phyloP scores from a whole-genome alignment of 371 early-diverging fungal species.

The Circinella minor region DNA sequence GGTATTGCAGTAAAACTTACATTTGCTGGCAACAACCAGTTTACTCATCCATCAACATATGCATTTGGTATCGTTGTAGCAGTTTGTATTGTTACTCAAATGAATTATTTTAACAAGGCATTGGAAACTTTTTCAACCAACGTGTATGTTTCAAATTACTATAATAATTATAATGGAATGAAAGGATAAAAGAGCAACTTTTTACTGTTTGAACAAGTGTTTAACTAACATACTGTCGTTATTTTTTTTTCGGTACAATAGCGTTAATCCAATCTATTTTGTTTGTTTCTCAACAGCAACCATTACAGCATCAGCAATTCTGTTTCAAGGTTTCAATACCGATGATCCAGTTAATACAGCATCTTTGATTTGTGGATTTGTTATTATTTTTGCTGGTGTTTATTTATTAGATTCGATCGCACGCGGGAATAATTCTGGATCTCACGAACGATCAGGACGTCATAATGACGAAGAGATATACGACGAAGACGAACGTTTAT shows the following conservation, averaged over 20 bases:
- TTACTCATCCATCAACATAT: conserved; percentile 85
- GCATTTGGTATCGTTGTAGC: conserved; percentile 82
- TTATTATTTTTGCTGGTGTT: conserved; percentile 91
- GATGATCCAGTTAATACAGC: conserved; percentile 73
- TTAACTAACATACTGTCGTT: too few species aligned
- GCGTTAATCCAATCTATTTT: conserved; percentile 90
- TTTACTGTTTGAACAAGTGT: too few species aligned
- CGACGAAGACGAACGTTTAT: conserved; percentile 24
- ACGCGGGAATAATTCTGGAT: conserved; percentile 25
- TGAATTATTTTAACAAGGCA: conserved; percentile 97
- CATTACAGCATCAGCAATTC: conserved; percentile 84
- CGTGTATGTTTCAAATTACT: conserved; percentile 45
- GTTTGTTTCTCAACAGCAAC: conserved; percentile 93
- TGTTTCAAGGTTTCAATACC: conserved; percentile 89
- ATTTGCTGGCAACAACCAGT: conserved; percentile 90
- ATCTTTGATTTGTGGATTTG: conserved; percentile 86
- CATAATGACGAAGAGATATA: conserved; percentile 10
- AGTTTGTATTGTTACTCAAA: conserved; percentile 86
- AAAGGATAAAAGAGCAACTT: too few species aligned
- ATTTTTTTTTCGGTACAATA: conserved; percentile 5
- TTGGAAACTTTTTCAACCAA: conserved; percentile 89
- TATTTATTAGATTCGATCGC: conserved; percentile 68
- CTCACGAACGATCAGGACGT: conserved; percentile 9
- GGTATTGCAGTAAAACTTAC: conserved; percentile 92
- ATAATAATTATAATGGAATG: too few species aligned